Evolutionary conservation across 2,329 filamentous ascomycete genomes (phyloP), one percentile per base, ranked within the genome.

Genomic region (Drechmeria coniospora): DNA sequence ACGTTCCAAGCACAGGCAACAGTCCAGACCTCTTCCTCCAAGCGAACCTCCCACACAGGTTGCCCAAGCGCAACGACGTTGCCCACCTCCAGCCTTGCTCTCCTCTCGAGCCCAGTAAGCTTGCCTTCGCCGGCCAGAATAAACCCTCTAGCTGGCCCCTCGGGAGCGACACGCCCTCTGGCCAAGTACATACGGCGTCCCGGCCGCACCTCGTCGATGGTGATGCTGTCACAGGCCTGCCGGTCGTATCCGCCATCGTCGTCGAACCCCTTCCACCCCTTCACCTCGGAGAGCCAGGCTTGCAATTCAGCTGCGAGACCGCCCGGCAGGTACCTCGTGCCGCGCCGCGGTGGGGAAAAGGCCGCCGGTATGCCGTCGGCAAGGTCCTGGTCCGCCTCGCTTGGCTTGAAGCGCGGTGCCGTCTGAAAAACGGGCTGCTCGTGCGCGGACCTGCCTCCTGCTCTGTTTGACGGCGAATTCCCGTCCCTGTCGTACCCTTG

Each of bases 221-320:
- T 32, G 11, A 58, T 36, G 8, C 35, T 42, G 20, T 31, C 2
- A 31, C 36, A 5, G 38, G 27, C 8, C 29, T 28, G 5, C 29
- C 22, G 5, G 32, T 18, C 12, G 32, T 29, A 6, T 32, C 26
- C 8, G 33, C 23, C n/a, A 30, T 32, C 13, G 10, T 30, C 12
- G 9, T 37, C 32, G 5, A 26, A 26, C 21, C 40, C 39, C 11
- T 49, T 44, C 47, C 45, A 49, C 8, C 48, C 48, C 33, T 50
- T 55, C 15, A 57, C 44, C 14, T 58, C 53, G 1, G 56, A 55
- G 8, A 59, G 41, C 51, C 53, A 56, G 10, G 49, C 47, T 32
- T 59, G 56, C 6, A 59, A 40, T 24, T 47, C 45, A 2, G 53
- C 48, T 1, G 56, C 56, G 14, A 59, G 38, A 0, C 56, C 56